Evolutionary conservation across 805 yeast genomes (phyloP), one percentile per base, ranked within the genome.

Genomic region (Candida ulmi): DNA sequence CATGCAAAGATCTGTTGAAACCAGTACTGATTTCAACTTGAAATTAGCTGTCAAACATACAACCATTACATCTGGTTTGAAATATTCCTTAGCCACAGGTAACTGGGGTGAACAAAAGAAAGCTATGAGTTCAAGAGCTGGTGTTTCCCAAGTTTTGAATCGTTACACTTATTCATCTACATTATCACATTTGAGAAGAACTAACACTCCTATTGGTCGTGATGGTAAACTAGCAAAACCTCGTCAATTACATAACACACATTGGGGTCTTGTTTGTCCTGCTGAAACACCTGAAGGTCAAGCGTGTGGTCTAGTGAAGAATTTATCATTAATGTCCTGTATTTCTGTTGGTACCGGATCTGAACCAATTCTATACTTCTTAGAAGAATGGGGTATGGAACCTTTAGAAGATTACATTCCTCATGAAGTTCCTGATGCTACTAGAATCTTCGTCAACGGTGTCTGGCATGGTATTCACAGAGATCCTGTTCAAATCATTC

Each of bases 41-140:
- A 88, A 95, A 38, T 76, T 93, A 57, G 99, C 99, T 30, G 97
- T 93, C 51, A 91, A 93, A 69, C 88, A 97, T 15, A 90, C 90
- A 52, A 93, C 98, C 3, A 88, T 93, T 54, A 93, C 99, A 29
- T 91, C 95, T 45, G 99, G 99, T 61, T 76, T 93, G 65, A 86
- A 95, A 61, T 93, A 93, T 66, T 93, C 99, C 30, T 74, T 93
- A 58, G 99, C 99, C 39, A 93, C 99, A 13, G 99, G 99, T 74
- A 93, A 93, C 70, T 93, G 99, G 99, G 99, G 99, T 71, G 99
- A 93, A 66, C 99, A 93, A 64, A 91, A 90, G 81, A 93, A 93
- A 65, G 97, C 98, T 12, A 93, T 93, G 99, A 81, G 93, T 45
- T 82, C 97, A 16, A 83, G 96, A 64, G 99, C 99, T 6, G 99